Percentiles rank a stretch among this genome's conserved stretches.
phyloP scores from a whole-genome alignment of 805 yeast species.

The Cyberlindnera maritima region DNA sequence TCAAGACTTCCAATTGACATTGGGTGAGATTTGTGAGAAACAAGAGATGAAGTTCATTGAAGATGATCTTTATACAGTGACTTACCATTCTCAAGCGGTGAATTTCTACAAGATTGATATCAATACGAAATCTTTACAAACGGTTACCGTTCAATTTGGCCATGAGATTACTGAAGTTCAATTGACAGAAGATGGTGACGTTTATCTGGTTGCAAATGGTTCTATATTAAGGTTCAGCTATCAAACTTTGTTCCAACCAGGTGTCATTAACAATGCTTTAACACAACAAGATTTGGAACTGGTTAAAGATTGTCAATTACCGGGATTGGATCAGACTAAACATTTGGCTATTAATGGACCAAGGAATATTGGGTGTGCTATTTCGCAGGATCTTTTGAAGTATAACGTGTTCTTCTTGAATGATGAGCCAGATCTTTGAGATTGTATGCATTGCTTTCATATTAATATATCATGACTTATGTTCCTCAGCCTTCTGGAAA shows the following conservation, averaged over 20 bases:
- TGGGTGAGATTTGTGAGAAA: conserved; percentile 20
- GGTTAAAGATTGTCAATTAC: conserved; percentile 3
- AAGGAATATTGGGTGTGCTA: conserved; percentile 34
- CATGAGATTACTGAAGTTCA: conserved; percentile 14
- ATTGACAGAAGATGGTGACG: conserved; percentile 10
- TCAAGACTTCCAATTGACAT: conserved; percentile 2
- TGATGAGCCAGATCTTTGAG: conserved; percentile 2
- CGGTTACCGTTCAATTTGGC: not conserved
- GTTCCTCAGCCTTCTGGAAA: not conserved
- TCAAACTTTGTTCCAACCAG: not conserved
- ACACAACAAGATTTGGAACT: not conserved
- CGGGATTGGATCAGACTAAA: conserved; percentile 20
- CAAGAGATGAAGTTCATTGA: conserved; percentile 15
- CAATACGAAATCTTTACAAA: not conserved
- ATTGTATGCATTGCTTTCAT: no score
- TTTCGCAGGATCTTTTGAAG: conserved; percentile 35
- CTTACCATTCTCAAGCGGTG: conserved; percentile 10
- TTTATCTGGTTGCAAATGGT: conserved; percentile 8
- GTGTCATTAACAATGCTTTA: not conserved
- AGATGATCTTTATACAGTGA: conserved; percentile 11
- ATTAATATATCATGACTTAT: no score
- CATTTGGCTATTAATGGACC: conserved; percentile 30
- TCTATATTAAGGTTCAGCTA: not conserved
- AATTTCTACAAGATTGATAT: conserved; percentile 17
- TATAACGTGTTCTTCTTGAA: conserved; percentile 11